Evolutionary conservation across 2,329 filamentous ascomycete genomes (phyloP).

Genomic region (Talaromyces albobiverticillius): DNA sequence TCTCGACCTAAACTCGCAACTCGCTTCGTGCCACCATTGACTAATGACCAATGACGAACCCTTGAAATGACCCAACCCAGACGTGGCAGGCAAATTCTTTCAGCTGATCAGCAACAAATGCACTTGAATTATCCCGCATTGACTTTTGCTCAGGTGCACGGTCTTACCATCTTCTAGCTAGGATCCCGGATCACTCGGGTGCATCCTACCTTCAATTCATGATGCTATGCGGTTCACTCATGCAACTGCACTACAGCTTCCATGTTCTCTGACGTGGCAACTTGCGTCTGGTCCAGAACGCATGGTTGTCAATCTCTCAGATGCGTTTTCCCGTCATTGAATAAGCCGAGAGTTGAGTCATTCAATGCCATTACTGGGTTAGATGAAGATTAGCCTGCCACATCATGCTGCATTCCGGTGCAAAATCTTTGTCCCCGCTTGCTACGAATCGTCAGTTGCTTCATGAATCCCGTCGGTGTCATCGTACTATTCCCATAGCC

Average conservation of each 20-base stretch:
- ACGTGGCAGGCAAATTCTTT: constrained; percentile 30
- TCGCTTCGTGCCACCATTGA: constrained; percentile 7
- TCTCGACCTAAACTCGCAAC: constrained; percentile 1
- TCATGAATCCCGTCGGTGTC: constrained; percentile 2
- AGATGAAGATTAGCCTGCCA: constrained; percentile 15
- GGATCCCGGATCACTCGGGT: constrained; percentile 27
- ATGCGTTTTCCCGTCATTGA: constrained; percentile 23
- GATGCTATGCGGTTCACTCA: constrained; percentile 31
- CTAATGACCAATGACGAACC: constrained; percentile 15
- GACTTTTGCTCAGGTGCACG: constrained; percentile 36
- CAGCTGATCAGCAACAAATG: constrained; percentile 42
- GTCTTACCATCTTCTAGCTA: constrained; percentile 29
- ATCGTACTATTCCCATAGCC: not conserved
- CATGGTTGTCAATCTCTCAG: constrained; percentile 22
- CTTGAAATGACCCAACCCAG: constrained; percentile 16
- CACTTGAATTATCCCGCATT: constrained; percentile 38
- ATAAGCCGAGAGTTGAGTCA: constrained; percentile 22
- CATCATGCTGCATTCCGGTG: constrained; percentile 8
- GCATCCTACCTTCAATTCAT: constrained; percentile 33
- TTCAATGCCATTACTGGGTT: constrained; percentile 16
- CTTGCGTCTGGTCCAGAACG: constrained; percentile 30
- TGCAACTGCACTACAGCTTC: constrained; percentile 39
- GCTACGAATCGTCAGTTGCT: not conserved
- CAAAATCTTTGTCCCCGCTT: constrained; percentile 9
- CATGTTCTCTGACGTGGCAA: constrained; percentile 41